Conservation (phyloP, 1,284 basidiomycete species). For the Ganoderma leucocontextum region DNA sequence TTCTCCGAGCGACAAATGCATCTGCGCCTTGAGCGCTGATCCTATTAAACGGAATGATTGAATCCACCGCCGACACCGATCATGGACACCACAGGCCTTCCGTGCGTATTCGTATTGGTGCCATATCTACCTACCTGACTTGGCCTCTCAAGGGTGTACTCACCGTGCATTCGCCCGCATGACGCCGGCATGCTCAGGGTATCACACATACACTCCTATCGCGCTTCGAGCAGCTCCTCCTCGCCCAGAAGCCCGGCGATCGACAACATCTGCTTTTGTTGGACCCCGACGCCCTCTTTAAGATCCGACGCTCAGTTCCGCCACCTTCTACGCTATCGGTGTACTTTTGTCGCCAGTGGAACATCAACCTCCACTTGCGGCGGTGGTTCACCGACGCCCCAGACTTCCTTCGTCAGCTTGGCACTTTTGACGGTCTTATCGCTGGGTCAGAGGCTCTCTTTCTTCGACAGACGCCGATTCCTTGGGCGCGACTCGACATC, state of each 20-base stretch:
- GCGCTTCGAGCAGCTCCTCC: background rate
- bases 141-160: too few species aligned
- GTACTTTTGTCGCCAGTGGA: background rate
- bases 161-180: too few species aligned
- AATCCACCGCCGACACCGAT: too few species aligned
- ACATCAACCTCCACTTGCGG: background rate
- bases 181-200: too few species aligned
- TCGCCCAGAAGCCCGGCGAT: background rate
- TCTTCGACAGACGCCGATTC: background rate
- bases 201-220: too few species aligned
- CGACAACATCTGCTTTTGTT: background rate
- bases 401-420: background rate
- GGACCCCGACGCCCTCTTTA: background rate
- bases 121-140: too few species aligned
- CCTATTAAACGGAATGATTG: too few species aligned
- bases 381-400: background rate
- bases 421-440: background rate
- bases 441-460: background rate
- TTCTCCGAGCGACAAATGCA: too few species aligned
- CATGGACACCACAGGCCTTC: too few species aligned
- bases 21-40: too few species aligned
- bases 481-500: background rate
- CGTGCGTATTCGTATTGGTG: too few species aligned
- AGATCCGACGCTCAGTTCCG: background rate
- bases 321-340: background rate